Percentiles rank a stretch among this genome's conserved stretches.
Evolutionary conservation across 192 early-diverging fungal species (phyloP).

Genomic region (Tieghemiomyces parasiticus): DNA sequence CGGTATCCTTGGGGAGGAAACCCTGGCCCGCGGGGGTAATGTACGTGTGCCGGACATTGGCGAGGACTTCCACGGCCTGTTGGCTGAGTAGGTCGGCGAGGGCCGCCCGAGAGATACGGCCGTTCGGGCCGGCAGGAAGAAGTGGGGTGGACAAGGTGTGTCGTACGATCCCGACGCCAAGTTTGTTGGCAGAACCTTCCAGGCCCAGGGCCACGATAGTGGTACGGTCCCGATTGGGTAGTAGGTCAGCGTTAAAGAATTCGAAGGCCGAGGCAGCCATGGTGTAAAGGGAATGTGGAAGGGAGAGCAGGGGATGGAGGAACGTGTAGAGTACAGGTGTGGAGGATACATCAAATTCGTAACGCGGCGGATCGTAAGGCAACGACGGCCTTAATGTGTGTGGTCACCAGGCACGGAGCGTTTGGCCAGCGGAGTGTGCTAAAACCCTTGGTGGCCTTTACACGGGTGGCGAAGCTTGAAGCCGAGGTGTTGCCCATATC

Average conservation of each 20-base stretch:
- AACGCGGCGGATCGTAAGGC: too few species aligned
- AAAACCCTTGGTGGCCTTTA: too few species aligned
- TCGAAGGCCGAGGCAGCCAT: too few species aligned
- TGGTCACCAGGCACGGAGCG: too few species aligned
- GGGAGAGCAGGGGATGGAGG: too few species aligned
- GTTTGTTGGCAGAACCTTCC: conserved; percentile 93
- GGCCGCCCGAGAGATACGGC: not conserved
- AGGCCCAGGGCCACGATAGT: conserved; percentile 57
- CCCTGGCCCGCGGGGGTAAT: conserved; percentile 94
- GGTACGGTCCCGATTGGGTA: conserved; percentile 8
- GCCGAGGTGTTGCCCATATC: too few species aligned
- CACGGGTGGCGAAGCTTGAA: too few species aligned
- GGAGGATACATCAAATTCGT: too few species aligned
- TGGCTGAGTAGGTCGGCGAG: conserved; percentile 31
- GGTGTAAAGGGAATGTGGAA: too few species aligned
- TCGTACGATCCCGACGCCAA: conserved; percentile 87
- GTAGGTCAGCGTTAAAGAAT: not conserved
- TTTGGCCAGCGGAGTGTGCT: too few species aligned
- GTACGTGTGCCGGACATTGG: conserved; percentile 88
- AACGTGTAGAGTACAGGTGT: too few species aligned
- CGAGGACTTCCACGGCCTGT: conserved; percentile 49
- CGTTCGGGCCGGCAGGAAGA: conserved; percentile 11
- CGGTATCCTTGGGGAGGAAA: conserved; percentile 89
- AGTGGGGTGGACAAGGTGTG: conserved; percentile 25
- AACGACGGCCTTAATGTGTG: too few species aligned